Conservation (phyloP, 192 early-diverging fungal genomes). For the Gigaspora rosea region DNA sequence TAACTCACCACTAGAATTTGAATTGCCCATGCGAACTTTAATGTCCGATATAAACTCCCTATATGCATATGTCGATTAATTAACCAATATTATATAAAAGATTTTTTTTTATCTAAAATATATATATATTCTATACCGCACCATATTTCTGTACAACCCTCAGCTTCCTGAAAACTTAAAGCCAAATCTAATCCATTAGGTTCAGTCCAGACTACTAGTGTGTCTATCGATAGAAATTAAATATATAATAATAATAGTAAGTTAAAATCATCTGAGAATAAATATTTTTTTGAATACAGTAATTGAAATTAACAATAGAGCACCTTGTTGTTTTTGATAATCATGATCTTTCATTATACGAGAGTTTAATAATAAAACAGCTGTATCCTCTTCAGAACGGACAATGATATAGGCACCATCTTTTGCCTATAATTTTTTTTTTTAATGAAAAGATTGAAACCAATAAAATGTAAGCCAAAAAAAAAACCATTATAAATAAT, state of each 20-base stretch:
- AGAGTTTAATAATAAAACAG: conserved; percentile 68
- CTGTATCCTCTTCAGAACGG: conserved; percentile 61
- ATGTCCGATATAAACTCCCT: background rate
- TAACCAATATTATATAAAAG: too few species aligned
- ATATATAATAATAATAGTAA: conserved; percentile 2
- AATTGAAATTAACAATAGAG: too few species aligned
- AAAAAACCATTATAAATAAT: too few species aligned
- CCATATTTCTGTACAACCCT: conserved; percentile 76
- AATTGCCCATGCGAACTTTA: background rate
- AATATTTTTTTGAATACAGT: background rate
- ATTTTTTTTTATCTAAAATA: background rate
- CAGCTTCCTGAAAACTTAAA: conserved; percentile 88
- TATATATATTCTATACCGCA: conserved; percentile 30
- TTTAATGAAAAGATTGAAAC: too few species aligned
- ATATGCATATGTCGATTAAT: too few species aligned
- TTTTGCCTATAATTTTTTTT: conserved; percentile 36
- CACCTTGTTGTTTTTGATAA: conserved; percentile 89
- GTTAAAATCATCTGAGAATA: conserved; percentile 1
- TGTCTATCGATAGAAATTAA: conserved; percentile 60
- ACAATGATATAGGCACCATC: conserved; percentile 66
- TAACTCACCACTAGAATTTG: background rate
- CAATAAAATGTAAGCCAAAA: too few species aligned
- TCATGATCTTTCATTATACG: conserved; percentile 70
- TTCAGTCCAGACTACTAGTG: conserved; percentile 93
- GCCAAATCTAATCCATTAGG: conserved; percentile 78